Conservation (phyloP, 2,329 filamentous ascomycete species). For the Cordyceps cateniannulata region DNA sequence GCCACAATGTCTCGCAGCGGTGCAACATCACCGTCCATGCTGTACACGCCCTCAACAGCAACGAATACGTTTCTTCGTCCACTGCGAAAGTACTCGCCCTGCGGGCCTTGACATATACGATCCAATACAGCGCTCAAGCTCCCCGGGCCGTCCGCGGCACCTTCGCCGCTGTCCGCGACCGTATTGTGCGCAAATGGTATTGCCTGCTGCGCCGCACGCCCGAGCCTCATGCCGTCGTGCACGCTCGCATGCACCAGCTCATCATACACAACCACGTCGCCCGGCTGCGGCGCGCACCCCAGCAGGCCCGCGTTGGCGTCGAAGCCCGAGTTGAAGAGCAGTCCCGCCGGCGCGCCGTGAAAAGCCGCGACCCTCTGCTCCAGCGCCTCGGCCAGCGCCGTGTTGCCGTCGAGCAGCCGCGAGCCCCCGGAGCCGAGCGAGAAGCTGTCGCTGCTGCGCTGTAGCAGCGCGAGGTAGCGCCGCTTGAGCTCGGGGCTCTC, state of each 20-base stretch:
- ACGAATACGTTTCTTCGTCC: constrained; percentile 54
- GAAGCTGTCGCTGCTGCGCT: constrained; percentile 13
- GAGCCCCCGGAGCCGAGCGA: constrained; percentile 46
- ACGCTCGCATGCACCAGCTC: constrained; percentile 72
- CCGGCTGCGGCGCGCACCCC: constrained; percentile 51
- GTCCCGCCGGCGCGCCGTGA: constrained; percentile 37
- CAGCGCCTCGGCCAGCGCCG: constrained; percentile 34
- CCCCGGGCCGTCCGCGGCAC: background rate
- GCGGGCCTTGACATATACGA: constrained; percentile 26
- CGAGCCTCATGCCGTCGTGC: constrained; percentile 68
- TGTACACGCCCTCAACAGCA: constrained; percentile 67
- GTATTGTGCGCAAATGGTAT: constrained; percentile 52
- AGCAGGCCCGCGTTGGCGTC: constrained; percentile 62
- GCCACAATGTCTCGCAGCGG: constrained; percentile 55
- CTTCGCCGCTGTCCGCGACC: constrained; percentile 20
- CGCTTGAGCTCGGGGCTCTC: constrained; percentile 44
- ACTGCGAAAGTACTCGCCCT: constrained; percentile 24
- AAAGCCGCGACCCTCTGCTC: constrained; percentile 42
- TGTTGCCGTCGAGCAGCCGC: constrained; percentile 48
- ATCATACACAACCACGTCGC: constrained; percentile 63
- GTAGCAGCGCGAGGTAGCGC: constrained; percentile 49
- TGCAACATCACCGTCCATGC: constrained; percentile 74
- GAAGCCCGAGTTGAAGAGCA: constrained; percentile 55
- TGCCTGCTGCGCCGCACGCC: constrained; percentile 41
- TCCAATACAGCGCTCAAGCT: constrained; percentile 24